Conservation (phyloP, 768 basidiomycete genomes). For the Boletales sp. region DNA sequence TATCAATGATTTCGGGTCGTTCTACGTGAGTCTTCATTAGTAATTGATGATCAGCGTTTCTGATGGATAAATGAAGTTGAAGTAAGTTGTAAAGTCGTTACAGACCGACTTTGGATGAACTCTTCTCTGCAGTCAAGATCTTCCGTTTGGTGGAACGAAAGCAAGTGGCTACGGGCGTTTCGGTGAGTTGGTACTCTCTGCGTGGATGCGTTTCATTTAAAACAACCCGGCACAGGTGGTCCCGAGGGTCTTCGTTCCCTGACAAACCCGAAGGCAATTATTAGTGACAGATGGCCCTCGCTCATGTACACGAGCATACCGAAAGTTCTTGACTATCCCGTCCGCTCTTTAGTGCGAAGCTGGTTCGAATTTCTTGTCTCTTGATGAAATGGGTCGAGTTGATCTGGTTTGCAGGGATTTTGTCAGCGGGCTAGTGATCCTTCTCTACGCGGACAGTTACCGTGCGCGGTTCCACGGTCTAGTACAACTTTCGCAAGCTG, state of each 20-base stretch:
- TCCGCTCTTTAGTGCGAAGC: conserved; percentile 66
- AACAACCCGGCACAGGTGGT: conserved; percentile 53
- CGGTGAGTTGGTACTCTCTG: conserved; percentile 41
- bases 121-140: conserved; percentile 60
- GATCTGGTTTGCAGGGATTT: conserved; percentile 41
- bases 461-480: conserved; percentile 40
- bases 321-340: conserved; percentile 78
- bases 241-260: conserved; percentile 89
- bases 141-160: conserved; percentile 95
- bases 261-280: conserved; percentile 85
- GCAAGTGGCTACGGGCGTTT: conserved; percentile 92
- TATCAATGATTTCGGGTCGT: conserved; percentile 90
- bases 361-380: conserved; percentile 49
- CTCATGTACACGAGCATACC: conserved; percentile 85
- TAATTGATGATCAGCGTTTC: conserved; percentile 8
- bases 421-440: conserved; percentile 44
- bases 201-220: conserved; percentile 6
- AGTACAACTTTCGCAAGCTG: conserved; percentile 37
- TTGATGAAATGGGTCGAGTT: background rate
- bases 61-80: conserved; percentile 44
- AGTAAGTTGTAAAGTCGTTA: conserved; percentile 43
- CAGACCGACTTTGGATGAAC: background rate
- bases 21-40: conserved; percentile 55
- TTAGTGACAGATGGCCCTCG: conserved; percentile 82
- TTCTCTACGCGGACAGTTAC: conserved; percentile 50